Base-by-base conservation (phyloP, 2,329 filamentous ascomycete species). In the Botrytis fragariae region DNA sequence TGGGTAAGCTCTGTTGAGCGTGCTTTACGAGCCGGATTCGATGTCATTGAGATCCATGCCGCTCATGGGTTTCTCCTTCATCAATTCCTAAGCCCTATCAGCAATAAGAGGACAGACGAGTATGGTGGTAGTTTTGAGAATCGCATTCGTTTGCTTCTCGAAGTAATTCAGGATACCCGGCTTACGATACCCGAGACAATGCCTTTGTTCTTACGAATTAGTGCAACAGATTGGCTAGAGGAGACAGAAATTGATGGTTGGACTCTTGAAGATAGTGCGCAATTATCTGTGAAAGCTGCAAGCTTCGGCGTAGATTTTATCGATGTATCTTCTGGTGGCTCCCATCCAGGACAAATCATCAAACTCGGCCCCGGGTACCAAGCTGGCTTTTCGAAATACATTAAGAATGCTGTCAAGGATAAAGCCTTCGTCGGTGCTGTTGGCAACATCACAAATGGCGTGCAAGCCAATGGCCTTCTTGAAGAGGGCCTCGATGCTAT, bases 41-140 rank as follows among this genome's bases (percentile, higher is more conserved):
- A 97, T 80, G 88, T 90, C 16, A 90, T 97, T 74, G 93, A 97
- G 81, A 89, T 97, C 69, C 93, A 96, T 83, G 88, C 87, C 77
- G 93, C 93, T 0, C 93, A 96, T 78, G 93, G 93, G 0, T 96
- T 95, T 79, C 86, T 96, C 0, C 83, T 95, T 0, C 89, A 90
- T 77, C 83, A 84, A 2, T 96, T 95, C 84, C 74, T 94, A 6
- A 6, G 90, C 88, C 92, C 93, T 0, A 86, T 87, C 0, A 85
- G 86, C n/a, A 96, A 96, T 82, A 84, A 88, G 69, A 87, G 93
- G n/a, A 92, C 85, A 0, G 91, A 93, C 78, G 78, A 86, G 73
- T 93, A 93, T 77, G 91, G 91, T 32, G 91, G 91, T 2, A 87
- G 84, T 63, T 91, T 91, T 76, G 90, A 92, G 83, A 95, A 95